Evolutionary conservation across 441 rosid genomes (phyloP), one percentile per base, ranked within the genome.

Genomic region (Mallotus repandus): DNA sequence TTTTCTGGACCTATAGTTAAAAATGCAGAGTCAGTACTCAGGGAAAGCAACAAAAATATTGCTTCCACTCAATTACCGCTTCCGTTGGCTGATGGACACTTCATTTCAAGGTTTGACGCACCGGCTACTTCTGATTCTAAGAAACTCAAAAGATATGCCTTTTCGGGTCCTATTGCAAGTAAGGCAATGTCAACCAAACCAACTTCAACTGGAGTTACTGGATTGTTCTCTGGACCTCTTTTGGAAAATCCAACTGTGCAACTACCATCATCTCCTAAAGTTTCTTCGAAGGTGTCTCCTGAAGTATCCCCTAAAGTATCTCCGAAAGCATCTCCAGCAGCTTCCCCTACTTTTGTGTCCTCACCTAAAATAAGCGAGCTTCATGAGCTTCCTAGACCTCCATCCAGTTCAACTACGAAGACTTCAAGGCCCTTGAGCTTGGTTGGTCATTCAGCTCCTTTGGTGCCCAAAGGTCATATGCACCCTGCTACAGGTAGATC

Each of bases 341-440:
- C 90, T 70, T 93, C 98, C 70, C 99, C 99, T 58, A 92, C 94
- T 16, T 89, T 85, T 60, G 82, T 69, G 48, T 89, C 91, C n/a
- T 89, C 97, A 45, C 98, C 97, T 50, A 87, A 86, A 74, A 86
- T 82, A 66, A 91, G 85, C 69, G 96, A 91, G 85, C 97, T 92
- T 73, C 98, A 96, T 57, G 88, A 91, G 88, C 99, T 96, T 82
- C 99, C 99, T 3, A 83, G 97, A 79, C 99, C 99, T 16, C 98
- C 99, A 6, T 78, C 78, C 59, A 63, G 74, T 77, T 64, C 82
- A 71, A 66, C 84, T 52, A 72, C 77, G 68, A 87, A 85, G 83
- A 83, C 91, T 29, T 79, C 86, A 49, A 89, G 89, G 74, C 82
- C 91, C 25, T 54, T 80, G 53, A 84, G 75, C 66, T 73, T 82